Evolutionary conservation across 192 early-diverging fungal genomes (phyloP).

Genomic region (Entomortierella lignicola): DNA sequence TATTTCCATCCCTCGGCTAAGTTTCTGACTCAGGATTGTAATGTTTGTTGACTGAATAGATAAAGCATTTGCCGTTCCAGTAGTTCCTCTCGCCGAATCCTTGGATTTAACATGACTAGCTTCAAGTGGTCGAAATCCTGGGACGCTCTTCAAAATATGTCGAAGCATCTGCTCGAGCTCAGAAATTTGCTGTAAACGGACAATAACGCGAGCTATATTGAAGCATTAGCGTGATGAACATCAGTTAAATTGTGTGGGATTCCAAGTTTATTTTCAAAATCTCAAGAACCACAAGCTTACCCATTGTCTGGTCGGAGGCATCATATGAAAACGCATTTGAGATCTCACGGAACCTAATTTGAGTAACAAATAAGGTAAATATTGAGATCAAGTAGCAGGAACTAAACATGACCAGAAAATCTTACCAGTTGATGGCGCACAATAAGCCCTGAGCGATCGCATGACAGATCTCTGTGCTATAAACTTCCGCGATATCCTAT

Average conservation of each 20-base stretch:
- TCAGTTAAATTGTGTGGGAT: neutral
- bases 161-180: conserved; percentile 52
- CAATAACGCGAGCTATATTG: conserved; percentile 42
- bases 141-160: conserved; percentile 38
- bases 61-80: neutral
- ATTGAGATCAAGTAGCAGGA: neutral
- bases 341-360: conserved; percentile 74
- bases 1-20: conserved; percentile 7
- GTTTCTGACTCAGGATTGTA: neutral
- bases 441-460: conserved; percentile 49
- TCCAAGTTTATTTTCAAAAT: neutral
- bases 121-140: conserved; percentile 58
- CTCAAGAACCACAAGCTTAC: neutral
- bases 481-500: conserved; percentile 38
- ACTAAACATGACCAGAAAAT: neutral
- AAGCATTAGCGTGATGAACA: neutral
- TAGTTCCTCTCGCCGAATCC: conserved; percentile 8
- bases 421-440: conserved; percentile 67
- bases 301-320: conserved; percentile 47
- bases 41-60: conserved; percentile 9
- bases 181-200: conserved; percentile 55
- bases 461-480: conserved; percentile 56
- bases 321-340: conserved; percentile 70
- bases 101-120: conserved; percentile 25
- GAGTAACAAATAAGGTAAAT: neutral